Evolutionary conservation across 768 basidiomycete species (phyloP).

Genomic region (Pleurotus ostreatus): DNA sequence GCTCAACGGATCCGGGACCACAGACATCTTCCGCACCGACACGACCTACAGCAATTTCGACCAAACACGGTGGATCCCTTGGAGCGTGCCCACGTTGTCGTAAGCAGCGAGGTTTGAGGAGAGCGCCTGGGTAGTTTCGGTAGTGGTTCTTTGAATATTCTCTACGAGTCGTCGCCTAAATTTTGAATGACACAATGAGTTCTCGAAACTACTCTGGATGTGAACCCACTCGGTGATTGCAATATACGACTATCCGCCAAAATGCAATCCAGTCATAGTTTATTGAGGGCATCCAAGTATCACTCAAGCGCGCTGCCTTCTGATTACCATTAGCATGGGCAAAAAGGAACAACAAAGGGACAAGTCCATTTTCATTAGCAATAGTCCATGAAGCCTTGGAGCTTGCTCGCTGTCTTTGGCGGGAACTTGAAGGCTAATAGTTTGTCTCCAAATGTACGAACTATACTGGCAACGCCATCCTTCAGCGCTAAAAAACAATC

Average conservation of each 20-base stretch:
- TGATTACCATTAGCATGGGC: no score
- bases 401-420: slow-evolving; percentile 56
- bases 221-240: no score
- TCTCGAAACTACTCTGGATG: no score
- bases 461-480: slow-evolving; percentile 61
- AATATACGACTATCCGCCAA: no score
- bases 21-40: slow-evolving; percentile 36
- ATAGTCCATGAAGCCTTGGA: slow-evolving; percentile 73
- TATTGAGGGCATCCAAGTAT: no score
- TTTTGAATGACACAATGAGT: no score
- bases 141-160: no score
- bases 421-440: slow-evolving; percentile 77
- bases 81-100: slow-evolving; percentile 4
- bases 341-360: no score
- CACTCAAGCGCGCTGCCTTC: no score
- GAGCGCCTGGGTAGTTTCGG: no score
- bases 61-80: slow-evolving; percentile 2
- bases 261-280: no score
- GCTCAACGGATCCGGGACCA: slow-evolving; percentile 42
- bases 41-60: slow-evolving; percentile 28
- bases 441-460: slow-evolving; percentile 71
- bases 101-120: background rate
- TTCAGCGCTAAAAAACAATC: slow-evolving; percentile 46
- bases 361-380: slow-evolving; percentile 22
- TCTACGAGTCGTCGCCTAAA: no score